Evolutionary conservation across 352 stramenopile species (phyloP).

Genomic region (Thalassiosira livingstoniorum): DNA sequence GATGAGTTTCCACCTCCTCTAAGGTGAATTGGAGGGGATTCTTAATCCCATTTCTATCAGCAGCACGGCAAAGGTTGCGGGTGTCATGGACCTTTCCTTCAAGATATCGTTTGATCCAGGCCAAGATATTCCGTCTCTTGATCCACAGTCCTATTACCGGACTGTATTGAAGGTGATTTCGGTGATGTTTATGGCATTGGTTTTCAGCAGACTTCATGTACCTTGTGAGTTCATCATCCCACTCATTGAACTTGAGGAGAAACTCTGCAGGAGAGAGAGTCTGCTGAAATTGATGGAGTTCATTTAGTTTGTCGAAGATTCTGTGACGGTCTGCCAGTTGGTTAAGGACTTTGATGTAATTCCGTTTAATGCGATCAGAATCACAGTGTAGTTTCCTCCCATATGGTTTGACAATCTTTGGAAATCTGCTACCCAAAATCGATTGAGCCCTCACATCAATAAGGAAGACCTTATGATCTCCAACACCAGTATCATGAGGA

Average conservation of each 20-base stretch:
- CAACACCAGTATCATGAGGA: not conserved
- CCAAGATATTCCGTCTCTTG: not conserved
- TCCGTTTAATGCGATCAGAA: no score
- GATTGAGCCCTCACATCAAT: not conserved
- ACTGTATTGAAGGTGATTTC: not conserved
- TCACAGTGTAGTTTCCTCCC: not conserved
- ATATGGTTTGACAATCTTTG: not conserved
- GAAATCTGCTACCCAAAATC: not conserved
- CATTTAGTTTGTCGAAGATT: no score
- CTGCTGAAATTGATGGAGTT: no score
- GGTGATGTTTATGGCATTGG: conserved; percentile 1
- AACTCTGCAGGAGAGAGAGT: no score
- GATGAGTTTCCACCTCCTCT: not conserved
- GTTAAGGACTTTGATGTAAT: no score
- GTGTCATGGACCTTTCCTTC: conserved; percentile 10
- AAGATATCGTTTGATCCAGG: not conserved
- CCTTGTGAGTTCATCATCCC: conserved; percentile 8
- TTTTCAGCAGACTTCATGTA: conserved; percentile 11
- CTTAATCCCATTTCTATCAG: not conserved
- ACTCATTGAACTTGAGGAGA: conserved; percentile 13
- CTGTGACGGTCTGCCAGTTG: no score
- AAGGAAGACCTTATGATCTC: not conserved
- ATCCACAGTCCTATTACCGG: conserved; percentile 6
- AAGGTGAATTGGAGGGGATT: not conserved
- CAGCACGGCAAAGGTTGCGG: not conserved